Evolutionary conservation across 192 early-diverging fungal species (phyloP).

Genomic region (Phlyctochytrium bullatum): DNA sequence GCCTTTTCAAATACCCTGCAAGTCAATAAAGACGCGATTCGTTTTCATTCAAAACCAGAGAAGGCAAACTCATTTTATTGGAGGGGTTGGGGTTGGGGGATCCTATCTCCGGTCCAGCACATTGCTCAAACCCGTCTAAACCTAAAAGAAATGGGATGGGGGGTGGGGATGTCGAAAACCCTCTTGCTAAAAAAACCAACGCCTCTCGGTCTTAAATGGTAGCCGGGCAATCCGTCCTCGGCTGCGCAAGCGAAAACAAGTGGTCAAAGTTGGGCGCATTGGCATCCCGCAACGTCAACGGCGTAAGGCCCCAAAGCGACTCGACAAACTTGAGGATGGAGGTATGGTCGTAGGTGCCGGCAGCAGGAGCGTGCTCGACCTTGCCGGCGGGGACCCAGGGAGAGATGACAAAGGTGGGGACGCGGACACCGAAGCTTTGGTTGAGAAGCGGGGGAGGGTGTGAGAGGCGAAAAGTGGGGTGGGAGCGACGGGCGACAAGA

Average conservation of each 20-base stretch:
- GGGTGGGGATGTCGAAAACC: too few species aligned
- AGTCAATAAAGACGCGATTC: too few species aligned
- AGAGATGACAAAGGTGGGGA: constrained; percentile 7
- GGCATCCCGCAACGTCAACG: background rate
- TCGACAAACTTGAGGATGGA: constrained; percentile 9
- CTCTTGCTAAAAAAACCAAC: too few species aligned
- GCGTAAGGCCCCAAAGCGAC: background rate
- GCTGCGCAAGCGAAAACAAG: background rate
- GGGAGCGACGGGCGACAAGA: background rate
- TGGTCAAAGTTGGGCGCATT: constrained; percentile 6
- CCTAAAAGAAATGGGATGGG: too few species aligned
- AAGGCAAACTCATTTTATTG: too few species aligned
- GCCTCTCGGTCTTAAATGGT: too few species aligned
- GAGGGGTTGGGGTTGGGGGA: too few species aligned
- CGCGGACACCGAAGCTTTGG: constrained; percentile 15
- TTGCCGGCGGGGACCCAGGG: constrained; percentile 8
- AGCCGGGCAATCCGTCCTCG: background rate
- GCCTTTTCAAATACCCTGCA: too few species aligned
- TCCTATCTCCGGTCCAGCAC: too few species aligned
- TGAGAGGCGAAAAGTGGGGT: background rate
- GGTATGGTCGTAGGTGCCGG: constrained; percentile 7
- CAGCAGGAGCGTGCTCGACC: background rate
- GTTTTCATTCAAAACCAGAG: too few species aligned
- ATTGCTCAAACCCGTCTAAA: too few species aligned
- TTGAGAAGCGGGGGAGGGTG: background rate